Percentiles rank a stretch among this genome's conserved stretches.
Conservation (phyloP, 768 basidiomycete genomes). For the Boletus bicolor region DNA sequence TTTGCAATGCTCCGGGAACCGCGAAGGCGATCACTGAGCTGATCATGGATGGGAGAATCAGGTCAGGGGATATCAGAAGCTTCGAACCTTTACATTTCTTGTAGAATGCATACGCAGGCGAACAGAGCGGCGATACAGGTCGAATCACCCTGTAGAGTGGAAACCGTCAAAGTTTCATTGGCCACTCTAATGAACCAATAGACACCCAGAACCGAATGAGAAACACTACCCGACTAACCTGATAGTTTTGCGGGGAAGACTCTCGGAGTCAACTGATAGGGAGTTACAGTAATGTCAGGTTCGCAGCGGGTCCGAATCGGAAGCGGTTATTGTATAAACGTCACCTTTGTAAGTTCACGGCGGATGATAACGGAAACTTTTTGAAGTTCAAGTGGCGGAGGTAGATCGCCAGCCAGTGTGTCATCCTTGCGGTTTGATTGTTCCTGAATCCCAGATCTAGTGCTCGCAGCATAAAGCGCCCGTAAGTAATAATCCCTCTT, state of each 20-base stretch:
- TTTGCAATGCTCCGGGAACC: constrained; percentile 83
- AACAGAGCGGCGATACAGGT: background rate
- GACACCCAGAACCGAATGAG: background rate
- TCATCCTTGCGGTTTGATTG: background rate
- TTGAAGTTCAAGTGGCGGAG: constrained; percentile 8
- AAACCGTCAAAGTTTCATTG: background rate
- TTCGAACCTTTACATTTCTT: constrained; percentile 42
- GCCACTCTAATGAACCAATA: background rate
- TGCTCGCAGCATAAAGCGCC: constrained; percentile 2
- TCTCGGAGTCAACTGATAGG: background rate
- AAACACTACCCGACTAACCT: too few relatives aligned
- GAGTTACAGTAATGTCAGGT: background rate
- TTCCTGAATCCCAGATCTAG: constrained; percentile 16
- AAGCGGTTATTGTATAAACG: background rate
- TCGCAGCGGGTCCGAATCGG: constrained; percentile 12
- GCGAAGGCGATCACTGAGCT: constrained; percentile 70
- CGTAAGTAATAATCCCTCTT: background rate
- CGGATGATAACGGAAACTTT: constrained; percentile 1
- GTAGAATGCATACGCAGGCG: constrained; percentile 11
- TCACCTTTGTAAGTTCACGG: background rate
- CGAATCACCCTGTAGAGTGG: background rate
- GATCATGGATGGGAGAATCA: constrained; percentile 62
- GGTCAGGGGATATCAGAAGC: constrained; percentile 50
- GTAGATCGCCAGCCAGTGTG: constrained; percentile 13
- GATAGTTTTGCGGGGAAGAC: background rate